A percentile compares a stretch with the other conserved stretches of the same genome.
phyloP scores from a whole-genome alignment of 139 green algal species.

The Ettlia oleoabundans region DNA sequence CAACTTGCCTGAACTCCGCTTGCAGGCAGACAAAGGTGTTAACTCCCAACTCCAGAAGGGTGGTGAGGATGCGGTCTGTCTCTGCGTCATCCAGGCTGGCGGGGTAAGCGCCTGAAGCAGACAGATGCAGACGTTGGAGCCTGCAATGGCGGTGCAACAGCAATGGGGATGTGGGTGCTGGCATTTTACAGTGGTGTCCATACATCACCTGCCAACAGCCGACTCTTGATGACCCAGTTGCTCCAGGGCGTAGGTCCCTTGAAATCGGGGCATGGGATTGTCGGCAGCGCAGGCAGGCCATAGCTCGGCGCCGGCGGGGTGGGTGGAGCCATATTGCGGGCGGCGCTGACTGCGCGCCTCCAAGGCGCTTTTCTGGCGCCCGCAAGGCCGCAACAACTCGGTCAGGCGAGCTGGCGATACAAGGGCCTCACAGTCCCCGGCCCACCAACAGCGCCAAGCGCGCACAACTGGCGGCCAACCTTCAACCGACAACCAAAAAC shows the following conservation, averaged over 20 bases:
- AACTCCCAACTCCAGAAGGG: constrained; percentile 78
- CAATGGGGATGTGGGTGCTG: too few relatives aligned
- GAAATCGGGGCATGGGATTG: constrained; percentile 26
- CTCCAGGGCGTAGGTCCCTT: constrained; percentile 45
- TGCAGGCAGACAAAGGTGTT: constrained; percentile 89
- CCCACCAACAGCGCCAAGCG: neutral
- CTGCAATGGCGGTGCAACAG: neutral
- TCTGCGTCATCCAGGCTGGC: constrained; percentile 72
- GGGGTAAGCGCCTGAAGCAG: constrained; percentile 56
- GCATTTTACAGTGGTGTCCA: neutral
- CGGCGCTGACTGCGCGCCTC: neutral
- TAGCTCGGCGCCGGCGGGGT: neutral
- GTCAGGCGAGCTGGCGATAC: too few relatives aligned
- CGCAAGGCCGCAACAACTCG: neutral
- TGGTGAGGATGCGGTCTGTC: constrained; percentile 73
- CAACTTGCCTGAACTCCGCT: constrained; percentile 79
- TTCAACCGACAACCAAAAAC: too few relatives aligned
- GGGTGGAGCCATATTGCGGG: neutral
- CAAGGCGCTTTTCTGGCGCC: neutral
- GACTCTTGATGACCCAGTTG: constrained; percentile 48
- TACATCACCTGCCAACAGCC: constrained; percentile 39
- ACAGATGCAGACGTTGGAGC: neutral
- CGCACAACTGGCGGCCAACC: too few relatives aligned
- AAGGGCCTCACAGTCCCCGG: neutral
- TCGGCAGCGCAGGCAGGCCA: constrained; percentile 28